Evolutionary conservation across 2,329 filamentous ascomycete species (phyloP).

Genomic region (Apiospora hydei): DNA sequence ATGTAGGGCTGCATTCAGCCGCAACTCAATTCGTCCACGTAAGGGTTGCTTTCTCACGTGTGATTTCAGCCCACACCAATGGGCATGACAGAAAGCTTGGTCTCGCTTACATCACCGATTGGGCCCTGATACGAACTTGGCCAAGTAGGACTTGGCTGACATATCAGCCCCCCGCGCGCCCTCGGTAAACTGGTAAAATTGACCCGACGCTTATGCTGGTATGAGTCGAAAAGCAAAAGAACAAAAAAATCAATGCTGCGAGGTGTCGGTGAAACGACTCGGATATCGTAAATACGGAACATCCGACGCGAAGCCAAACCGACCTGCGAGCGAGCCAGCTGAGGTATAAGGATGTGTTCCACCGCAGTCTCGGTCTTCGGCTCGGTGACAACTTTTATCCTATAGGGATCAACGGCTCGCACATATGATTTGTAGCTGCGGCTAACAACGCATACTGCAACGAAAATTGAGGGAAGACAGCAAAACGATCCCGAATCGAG

Average conservation of each 20-base stretch:
- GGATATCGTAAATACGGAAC: background rate
- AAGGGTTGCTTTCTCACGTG: slow-evolving; percentile 16
- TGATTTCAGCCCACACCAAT: background rate
- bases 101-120: background rate
- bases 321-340: no score
- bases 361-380: background rate
- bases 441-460: background rate
- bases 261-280: background rate
- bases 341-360: background rate
- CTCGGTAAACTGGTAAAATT: background rate
- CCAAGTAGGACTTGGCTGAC: background rate
- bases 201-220: background rate
- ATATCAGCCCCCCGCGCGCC: background rate
- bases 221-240: no score
- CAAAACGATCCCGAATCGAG: background rate
- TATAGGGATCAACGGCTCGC: background rate
- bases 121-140: background rate
- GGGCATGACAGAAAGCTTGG: background rate
- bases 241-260: no score
- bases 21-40: slow-evolving; percentile 18
- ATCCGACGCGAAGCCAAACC: background rate
- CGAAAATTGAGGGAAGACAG: background rate
- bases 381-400: background rate
- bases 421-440: background rate
- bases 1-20: slow-evolving; percentile 9